Conservation (phyloP, 768 basidiomycete genomes). For the Suillus ampliporus region DNA sequence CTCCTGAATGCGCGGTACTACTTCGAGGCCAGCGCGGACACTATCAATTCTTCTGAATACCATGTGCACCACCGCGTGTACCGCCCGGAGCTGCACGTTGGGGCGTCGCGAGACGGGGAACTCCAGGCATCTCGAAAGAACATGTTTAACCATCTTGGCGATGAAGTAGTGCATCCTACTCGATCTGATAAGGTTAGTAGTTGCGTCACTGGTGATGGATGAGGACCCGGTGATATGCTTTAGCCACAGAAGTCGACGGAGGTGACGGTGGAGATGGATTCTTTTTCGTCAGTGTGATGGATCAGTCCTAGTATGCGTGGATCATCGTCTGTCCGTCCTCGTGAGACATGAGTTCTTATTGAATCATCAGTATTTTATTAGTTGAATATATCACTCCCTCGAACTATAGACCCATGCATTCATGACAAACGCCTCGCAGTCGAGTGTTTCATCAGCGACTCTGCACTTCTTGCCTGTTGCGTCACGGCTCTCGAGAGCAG, state of each 20-base stretch:
- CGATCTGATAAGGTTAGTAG: not conserved
- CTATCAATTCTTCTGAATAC: not conserved
- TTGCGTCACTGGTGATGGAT: not conserved
- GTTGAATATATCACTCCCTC: too few species aligned
- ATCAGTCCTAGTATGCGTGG: too few species aligned
- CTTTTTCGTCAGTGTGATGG: not conserved
- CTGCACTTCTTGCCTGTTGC: too few species aligned
- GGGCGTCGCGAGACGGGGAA: not conserved
- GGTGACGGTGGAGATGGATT: not conserved
- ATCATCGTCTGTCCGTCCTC: not conserved
- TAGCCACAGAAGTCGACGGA: not conserved
- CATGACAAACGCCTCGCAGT: too few species aligned
- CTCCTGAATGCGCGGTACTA: constrained; percentile 5
- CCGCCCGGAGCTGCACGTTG: not conserved
- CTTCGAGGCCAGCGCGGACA: not conserved
- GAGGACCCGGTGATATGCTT: not conserved
- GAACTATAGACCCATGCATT: too few species aligned
- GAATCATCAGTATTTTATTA: too few species aligned
- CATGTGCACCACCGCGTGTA: not conserved
- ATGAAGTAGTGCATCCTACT: not conserved
- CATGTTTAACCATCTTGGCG: not conserved
- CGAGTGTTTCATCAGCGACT: too few species aligned
- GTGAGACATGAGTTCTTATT: too few species aligned
- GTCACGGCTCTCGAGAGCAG: too few species aligned
- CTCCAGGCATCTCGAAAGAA: not conserved